Evolutionary conservation across 1,284 basidiomycete species (phyloP), one percentile per base, ranked within the genome.

Genomic region (Malassezia restricta): DNA sequence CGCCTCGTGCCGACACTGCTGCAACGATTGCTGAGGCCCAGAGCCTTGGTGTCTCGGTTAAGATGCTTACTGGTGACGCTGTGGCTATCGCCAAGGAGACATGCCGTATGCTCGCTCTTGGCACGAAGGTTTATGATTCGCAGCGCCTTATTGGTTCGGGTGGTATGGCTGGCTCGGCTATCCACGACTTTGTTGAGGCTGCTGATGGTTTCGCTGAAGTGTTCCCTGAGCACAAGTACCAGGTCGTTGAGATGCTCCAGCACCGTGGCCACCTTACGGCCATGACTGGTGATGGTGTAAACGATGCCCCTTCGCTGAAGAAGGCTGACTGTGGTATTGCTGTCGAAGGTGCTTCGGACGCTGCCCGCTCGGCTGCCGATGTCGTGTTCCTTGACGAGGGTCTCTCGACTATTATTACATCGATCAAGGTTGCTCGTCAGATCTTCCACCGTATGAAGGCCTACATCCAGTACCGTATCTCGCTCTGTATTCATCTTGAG

Each of bases 361-460:
- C 77, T 53, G 77, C 77, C 42, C 76, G 76, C 37, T 74, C 73
- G 20, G 77, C 77, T 52, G 77, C 77, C 60, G 77, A 77, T 61
- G 76, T 78, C 57, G 79, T 79, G 47, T 80, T 80, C 75, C 74
- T 79, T 71, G 75, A 76, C 62, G 76, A 76, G 59, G 75, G 75
- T 68, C 63, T 76, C 41, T 75, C 73, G 39, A 76, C 76, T 50
- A 77, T 78, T 60, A 79, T 80, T 64, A 79, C 78, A 41, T 74
- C 77, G 55, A 79, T 80, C 74, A 79, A 80, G 72, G 78, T 79
- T 20, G 78, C 79, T 20, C 76, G 79, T 51, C 78, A 79, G 68
- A 80, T 80, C 61, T 80, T 80, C 75, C 79, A 80, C 66, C 77
- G 79, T 49, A 78, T 79, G 79, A 78, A 78, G 73, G 78, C 76